Evolutionary conservation across 1,284 basidiomycete species (phyloP).

Genomic region (Fomitopsis pinicola): DNA sequence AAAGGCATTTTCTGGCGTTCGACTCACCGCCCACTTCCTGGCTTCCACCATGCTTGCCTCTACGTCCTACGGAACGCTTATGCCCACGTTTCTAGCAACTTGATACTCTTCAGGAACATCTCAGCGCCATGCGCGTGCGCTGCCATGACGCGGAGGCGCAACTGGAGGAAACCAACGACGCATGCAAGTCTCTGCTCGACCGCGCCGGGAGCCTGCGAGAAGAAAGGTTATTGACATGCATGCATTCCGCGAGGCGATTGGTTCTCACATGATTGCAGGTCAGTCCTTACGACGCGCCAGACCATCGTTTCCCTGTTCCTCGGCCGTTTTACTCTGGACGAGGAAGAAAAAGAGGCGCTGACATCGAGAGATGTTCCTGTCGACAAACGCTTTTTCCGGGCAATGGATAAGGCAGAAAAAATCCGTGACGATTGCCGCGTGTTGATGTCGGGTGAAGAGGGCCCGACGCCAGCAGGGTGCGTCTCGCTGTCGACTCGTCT

Average conservation of each 20-base stretch:
- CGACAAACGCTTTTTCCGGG: conserved; percentile 70
- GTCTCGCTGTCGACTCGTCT: conserved; percentile 19
- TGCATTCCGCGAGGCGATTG: neutral
- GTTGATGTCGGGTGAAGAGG: conserved; percentile 84
- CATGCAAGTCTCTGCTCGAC: conserved; percentile 82
- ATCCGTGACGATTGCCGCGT: conserved; percentile 85
- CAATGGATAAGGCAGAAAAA: conserved; percentile 82
- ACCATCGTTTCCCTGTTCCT: conserved; percentile 81
- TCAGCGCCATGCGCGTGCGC: conserved; percentile 73
- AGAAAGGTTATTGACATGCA: conserved; percentile 56
- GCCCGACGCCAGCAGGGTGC: conserved; percentile 79
- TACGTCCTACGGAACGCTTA: neutral
- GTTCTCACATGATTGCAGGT: conserved; percentile 34
- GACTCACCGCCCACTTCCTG: neutral
- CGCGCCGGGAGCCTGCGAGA: conserved; percentile 79
- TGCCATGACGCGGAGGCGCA: conserved; percentile 83
- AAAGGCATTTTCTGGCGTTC: neutral
- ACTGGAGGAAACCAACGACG: conserved; percentile 70
- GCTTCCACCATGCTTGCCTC: neutral
- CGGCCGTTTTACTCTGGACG: conserved; percentile 77
- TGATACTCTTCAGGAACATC: conserved; percentile 68
- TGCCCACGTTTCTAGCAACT: conserved; percentile 56
- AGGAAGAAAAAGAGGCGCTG: conserved; percentile 71
- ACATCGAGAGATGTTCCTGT: conserved; percentile 77
- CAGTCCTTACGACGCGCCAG: conserved; percentile 65